Percentiles rank a stretch among this genome's conserved stretches.
These are phyloP conservation scores for Kregervanrija pseudodelftensis DNA, from an alignment of 805 yeast genomes.

Conservation along the genomic window DNA sequence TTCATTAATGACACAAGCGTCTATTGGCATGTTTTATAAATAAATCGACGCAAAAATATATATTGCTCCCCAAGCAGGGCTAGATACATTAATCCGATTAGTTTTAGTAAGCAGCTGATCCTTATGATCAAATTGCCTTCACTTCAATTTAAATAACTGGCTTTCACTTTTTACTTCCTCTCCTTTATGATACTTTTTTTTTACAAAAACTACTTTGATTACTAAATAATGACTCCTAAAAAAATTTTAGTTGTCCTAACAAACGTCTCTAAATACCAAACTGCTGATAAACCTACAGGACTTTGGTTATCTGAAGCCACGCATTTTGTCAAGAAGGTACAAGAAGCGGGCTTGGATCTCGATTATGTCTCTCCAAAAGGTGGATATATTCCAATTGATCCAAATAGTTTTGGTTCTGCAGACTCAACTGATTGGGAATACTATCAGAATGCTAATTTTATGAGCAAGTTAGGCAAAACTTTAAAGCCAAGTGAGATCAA, in stretches of 20 bases:
- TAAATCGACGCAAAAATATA: too few species aligned
- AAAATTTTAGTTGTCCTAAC: background rate
- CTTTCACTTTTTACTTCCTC: too few species aligned
- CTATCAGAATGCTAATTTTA: background rate
- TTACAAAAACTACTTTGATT: too few species aligned
- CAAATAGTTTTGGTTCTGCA: background rate
- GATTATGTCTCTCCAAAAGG: conserved; percentile 1
- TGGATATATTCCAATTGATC: conserved; percentile 1
- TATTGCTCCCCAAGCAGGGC: too few species aligned
- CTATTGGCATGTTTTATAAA: too few species aligned
- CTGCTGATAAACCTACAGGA: background rate
- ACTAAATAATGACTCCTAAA: background rate
- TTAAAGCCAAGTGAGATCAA: conserved; percentile 39
- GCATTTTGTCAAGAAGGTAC: background rate
- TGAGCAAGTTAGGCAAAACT: background rate
- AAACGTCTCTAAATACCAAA: background rate
- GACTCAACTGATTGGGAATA: background rate
- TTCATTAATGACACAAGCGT: too few species aligned
- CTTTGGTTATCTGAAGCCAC: background rate
- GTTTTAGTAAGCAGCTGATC: too few species aligned
- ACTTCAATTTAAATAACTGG: too few species aligned
- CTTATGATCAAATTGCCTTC: too few species aligned
- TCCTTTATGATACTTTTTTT: too few species aligned
- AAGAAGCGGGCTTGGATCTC: background rate
- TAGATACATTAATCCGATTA: too few species aligned